Evolutionary conservation across 768 basidiomycete genomes (phyloP).

Genomic region (Chlorophyllum brunneum): DNA sequence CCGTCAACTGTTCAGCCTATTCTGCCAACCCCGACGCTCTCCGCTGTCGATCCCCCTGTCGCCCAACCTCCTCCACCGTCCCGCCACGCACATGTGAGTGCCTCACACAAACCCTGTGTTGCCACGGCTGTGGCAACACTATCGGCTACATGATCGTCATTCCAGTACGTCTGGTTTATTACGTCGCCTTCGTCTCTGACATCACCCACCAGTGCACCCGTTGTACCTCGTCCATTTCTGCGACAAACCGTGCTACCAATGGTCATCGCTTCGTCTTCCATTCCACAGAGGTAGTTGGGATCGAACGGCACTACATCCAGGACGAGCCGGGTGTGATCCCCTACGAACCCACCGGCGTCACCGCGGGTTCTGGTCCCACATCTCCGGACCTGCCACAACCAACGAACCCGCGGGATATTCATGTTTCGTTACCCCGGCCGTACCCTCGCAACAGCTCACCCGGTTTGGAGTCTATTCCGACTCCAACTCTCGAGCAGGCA

Average conservation of each 20-base stretch:
- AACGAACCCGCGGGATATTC: conserved; percentile 1
- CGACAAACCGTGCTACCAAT: conserved; percentile 70
- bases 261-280: conserved; percentile 89
- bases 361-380: background rate
- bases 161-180: conserved; percentile 35
- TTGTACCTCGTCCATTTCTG: conserved; percentile 69
- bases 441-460: conserved; percentile 26
- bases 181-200: conserved; percentile 1
- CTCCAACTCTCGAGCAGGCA: conserved; percentile 36
- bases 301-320: conserved; percentile 59
- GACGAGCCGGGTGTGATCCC: conserved; percentile 62
- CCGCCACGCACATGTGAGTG: conserved; percentile 74
- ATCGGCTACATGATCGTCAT: conserved; percentile 82
- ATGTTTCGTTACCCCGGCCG: conserved; percentile 11
- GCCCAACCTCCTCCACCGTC: conserved; percentile 25
- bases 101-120: conserved; percentile 76
- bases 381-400: conserved; percentile 3
- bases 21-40: conserved; percentile 42
- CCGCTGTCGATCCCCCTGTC: conserved; percentile 32
- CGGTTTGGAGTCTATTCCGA: conserved; percentile 31
- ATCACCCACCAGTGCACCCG: conserved; percentile 46
- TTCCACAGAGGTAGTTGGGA: conserved; percentile 59
- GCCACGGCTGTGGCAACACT: conserved; percentile 70
- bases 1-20: conserved; percentile 71
- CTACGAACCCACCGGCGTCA: conserved; percentile 27